Base-by-base conservation (phyloP, 768 basidiomycete species). In the Mrakia blollopis region DNA sequence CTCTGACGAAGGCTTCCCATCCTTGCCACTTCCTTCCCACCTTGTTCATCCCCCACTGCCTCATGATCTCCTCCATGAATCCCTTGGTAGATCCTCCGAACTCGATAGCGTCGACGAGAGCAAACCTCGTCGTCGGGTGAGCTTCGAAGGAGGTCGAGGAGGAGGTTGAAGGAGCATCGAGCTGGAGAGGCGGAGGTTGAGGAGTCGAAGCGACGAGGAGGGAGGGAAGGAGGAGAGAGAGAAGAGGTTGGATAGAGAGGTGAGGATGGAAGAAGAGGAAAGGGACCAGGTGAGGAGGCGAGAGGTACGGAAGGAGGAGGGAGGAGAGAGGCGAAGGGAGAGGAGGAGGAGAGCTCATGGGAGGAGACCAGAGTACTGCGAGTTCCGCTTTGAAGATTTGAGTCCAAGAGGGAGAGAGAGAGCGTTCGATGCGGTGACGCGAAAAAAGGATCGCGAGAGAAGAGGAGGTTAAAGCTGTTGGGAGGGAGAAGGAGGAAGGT, bases 1-100 rank as follows among this genome's bases (percentile, higher is more conserved):
- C 54, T 28, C 63, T 41, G 54, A 73, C 39, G 30, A 77, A 73
- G 65, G 41, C 28, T 52, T 77, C 76, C 76, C 76, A 77, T 3
- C 72, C 65, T 9, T n/a, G 60, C 62, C 65, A 65, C 23, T 74
- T 74, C 30, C 35, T 23, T 18, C 9, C 47, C 18, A 16, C 62
- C 21, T 28, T 25, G 9, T 37, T 35, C 30, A 74, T 39, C 30
- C 28, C 44, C 73, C 73, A 74, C 30, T 74, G 73, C 5, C 62
- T 39, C 44, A 65, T 65, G 3, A 74, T 5, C 21, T 74, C 73
- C 16, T 74, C 73, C 61, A 67, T 67, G 44, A 74, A 67, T 21
- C 21, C 25, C 23, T 65, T 74, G 61, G 47, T 39, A 11, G 62
- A 50, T 9, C 57, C 41, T 63, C 62, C 73, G n/a, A 68, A 74